Evolutionary conservation across 2,329 filamentous ascomycete genomes (phyloP).

Genomic region (Penicillium capsulatum): DNA sequence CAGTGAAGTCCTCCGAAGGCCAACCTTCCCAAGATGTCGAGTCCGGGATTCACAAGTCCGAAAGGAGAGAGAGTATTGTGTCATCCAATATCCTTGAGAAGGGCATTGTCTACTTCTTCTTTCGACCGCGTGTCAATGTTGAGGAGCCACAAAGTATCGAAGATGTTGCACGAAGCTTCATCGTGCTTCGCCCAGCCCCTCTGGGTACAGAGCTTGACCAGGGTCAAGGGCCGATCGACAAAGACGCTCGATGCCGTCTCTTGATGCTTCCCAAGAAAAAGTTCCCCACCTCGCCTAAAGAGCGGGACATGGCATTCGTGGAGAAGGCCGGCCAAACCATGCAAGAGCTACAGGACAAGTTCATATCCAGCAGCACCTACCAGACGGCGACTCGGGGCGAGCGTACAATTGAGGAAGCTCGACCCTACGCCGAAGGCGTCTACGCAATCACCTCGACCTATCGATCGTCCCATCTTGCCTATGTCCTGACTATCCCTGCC

Average conservation of each 20-base stretch:
- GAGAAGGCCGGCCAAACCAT: conserved; percentile 67
- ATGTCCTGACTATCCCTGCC: conserved; percentile 70
- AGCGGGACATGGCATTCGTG: conserved; percentile 77
- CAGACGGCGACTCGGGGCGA: conserved; percentile 70
- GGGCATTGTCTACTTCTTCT: conserved; percentile 88
- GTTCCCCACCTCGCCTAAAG: conserved; percentile 63
- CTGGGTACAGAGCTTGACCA: conserved; percentile 62
- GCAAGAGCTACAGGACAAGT: conserved; percentile 66
- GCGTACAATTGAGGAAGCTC: conserved; percentile 64
- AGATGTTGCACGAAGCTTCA: conserved; percentile 73
- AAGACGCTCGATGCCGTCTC: conserved; percentile 62
- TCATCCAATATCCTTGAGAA: conserved; percentile 72
- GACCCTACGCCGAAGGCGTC: conserved; percentile 76
- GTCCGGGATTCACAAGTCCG: conserved; percentile 47
- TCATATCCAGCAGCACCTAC: conserved; percentile 65
- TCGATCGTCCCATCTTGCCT: conserved; percentile 70
- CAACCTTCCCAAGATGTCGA: conserved; percentile 21
- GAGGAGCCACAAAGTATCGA: conserved; percentile 64
- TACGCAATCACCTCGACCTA: conserved; percentile 74
- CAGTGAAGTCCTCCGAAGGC: not conserved
- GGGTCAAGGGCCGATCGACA: conserved; percentile 49
- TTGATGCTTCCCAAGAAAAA: conserved; percentile 80
- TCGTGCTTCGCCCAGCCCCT: conserved; percentile 71
- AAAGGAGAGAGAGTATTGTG: conserved; percentile 49
- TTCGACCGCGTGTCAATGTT: conserved; percentile 69